These are phyloP conservation scores for Fusarium guadeloupense DNA, from an alignment of 2,329 filamentous ascomycete genomes.

Conservation along the genomic window DNA sequence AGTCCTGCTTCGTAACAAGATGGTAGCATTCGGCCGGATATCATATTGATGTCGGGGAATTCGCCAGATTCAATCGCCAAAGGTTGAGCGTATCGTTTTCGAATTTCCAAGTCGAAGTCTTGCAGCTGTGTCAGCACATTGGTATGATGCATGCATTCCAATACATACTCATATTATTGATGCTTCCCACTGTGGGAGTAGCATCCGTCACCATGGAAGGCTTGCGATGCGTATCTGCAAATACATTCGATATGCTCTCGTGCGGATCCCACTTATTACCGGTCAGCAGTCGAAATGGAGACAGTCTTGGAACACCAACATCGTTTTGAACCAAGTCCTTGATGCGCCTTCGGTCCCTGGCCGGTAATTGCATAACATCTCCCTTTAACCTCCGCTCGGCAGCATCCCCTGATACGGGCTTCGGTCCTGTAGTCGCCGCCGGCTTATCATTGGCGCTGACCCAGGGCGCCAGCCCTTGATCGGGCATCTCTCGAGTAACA, in stretches of 20 bases:
- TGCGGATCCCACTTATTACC: conserved; percentile 61
- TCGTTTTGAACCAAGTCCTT: conserved; percentile 72
- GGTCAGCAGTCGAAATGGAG: conserved; percentile 27
- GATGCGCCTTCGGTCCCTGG: conserved; percentile 70
- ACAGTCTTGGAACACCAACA: conserved; percentile 54
- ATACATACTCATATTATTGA: conserved; percentile 81
- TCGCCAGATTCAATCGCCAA: conserved; percentile 74
- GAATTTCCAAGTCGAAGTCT: conserved; percentile 74
- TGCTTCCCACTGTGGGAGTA: conserved; percentile 75
- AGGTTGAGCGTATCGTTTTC: conserved; percentile 71
- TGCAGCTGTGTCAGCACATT: conserved; percentile 31
- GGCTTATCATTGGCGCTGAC: conserved; percentile 77
- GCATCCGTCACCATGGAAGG: conserved; percentile 64
- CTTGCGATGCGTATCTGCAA: conserved; percentile 60
- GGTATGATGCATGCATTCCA: not conserved
- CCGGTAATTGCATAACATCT: conserved; percentile 76
- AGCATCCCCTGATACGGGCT: conserved; percentile 72
- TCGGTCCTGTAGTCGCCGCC: conserved; percentile 63
- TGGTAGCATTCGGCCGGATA: conserved; percentile 72
- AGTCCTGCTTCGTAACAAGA: conserved; percentile 74
- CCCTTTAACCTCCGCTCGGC: conserved; percentile 72
- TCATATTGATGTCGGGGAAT: conserved; percentile 71
- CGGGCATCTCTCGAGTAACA: conserved; percentile 74
- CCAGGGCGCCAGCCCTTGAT: conserved; percentile 73
- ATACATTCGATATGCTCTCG: conserved; percentile 62